Base-by-base conservation (phyloP, 1,284 basidiomycete species). In the Sporisorium scitamineum region DNA sequence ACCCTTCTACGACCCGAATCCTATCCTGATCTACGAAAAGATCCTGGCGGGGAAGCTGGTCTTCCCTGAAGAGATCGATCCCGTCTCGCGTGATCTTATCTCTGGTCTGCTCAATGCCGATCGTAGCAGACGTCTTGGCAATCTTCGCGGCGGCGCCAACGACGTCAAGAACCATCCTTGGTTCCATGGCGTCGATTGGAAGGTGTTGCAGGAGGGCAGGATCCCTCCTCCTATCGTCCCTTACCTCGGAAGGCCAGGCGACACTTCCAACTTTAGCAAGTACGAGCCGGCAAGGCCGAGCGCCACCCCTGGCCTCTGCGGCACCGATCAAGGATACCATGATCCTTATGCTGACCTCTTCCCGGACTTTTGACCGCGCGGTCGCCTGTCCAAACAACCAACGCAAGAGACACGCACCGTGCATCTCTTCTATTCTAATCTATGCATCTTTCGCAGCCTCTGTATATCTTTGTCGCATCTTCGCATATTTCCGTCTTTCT, bases 181-280 rank as follows among this genome's bases (percentile, higher is more conserved):
- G 87, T 88, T 88, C 72, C 80, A 85, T 3, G 87, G 87, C n/a
- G 88, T 88, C 13, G 87, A 88, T 66, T 88, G 88, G 88, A 73
- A 79, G 83, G 77, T 54, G 48, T 67, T 82, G 52, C 42, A 71
- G 52, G 53, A 65, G 55, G 85, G 86, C 68, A 83, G 86, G 76
- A 87, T 88, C 76, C 84, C 85, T 18, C 87, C 88, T 20, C 88
- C 88, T 14, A 88, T 88, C 47, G 85, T 88, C 0, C 88, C 88
- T 3, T 82, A 85, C n/a, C 85, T 87, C 1, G 85, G 82, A 16
- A 85, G 79, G 61, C 85, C 86, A 10, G 94, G 94, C 0, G 94
- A 95, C 27, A 71, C 78, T 22, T 78, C 78, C 45, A 72, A 80
- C 45, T 80, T 74, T 44, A 61, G 57, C 55, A 76, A 75, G 53